Conservation (phyloP, 257 asterid species). For the Echium plantagineum region DNA sequence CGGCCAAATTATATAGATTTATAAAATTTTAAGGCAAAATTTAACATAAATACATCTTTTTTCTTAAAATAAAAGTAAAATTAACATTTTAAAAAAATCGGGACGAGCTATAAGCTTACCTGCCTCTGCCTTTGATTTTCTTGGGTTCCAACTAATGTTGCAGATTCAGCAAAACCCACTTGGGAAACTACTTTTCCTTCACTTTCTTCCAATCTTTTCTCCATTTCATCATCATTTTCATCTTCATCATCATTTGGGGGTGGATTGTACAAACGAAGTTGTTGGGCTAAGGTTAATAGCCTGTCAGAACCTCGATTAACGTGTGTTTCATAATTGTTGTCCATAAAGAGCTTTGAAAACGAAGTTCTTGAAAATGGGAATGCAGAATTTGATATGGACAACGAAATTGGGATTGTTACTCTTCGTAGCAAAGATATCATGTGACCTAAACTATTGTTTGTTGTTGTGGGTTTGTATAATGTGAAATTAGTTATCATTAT, state of each 20-base stretch:
- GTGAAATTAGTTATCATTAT: neutral
- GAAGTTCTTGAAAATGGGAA: conserved; percentile 13
- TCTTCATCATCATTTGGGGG: conserved; percentile 26
- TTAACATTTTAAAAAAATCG: no score
- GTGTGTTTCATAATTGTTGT: conserved; percentile 18
- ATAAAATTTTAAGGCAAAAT: no score
- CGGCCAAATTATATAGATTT: no score
- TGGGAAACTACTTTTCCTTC: conserved; percentile 74
- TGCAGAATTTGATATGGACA: conserved; percentile 10
- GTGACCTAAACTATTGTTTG: neutral
- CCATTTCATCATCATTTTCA: conserved; percentile 37
- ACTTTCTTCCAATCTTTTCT: conserved; percentile 45
- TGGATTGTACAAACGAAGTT: conserved; percentile 64
- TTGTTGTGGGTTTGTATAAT: neutral
- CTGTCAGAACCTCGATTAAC: conserved; percentile 24
- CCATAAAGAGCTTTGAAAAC: conserved; percentile 39
- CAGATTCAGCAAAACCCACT: conserved; percentile 80
- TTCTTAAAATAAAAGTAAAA: no score
- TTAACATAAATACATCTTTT: no score
- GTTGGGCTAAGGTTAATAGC: conserved; percentile 55
- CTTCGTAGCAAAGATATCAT: conserved; percentile 48
- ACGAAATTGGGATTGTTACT: conserved; percentile 21
- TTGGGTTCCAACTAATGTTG: conserved; percentile 35
- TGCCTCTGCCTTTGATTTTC: neutral
- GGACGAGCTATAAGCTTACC: no score